Conservation (phyloP, 2,329 filamentous ascomycete genomes). For the Sclerotinia glacialis region DNA sequence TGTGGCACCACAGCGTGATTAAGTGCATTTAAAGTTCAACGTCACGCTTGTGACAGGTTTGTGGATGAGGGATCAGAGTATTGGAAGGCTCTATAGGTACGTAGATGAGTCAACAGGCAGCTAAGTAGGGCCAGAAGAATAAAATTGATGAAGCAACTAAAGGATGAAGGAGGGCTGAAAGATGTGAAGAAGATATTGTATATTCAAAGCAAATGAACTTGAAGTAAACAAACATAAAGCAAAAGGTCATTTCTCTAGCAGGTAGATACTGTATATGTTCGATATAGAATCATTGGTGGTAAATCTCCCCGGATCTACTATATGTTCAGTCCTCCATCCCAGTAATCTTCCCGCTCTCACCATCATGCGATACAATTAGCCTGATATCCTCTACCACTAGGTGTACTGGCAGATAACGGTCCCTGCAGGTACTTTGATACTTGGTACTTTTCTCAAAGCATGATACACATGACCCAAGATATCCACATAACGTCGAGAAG, state of each 20-base stretch:
- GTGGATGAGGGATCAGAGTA: neutral
- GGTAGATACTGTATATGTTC: neutral
- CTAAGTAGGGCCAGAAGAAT: neutral
- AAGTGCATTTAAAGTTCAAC: too few species aligned
- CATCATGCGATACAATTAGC: neutral
- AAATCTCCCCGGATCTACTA: neutral
- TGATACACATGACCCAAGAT: neutral
- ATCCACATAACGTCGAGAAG: neutral
- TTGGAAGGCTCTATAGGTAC: neutral
- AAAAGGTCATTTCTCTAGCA: neutral
- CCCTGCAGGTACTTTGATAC: neutral
- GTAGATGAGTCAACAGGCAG: too few species aligned
- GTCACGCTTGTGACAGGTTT: neutral
- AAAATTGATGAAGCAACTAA: neutral
- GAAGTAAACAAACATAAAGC: neutral
- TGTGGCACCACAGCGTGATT: neutral
- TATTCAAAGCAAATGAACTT: neutral
- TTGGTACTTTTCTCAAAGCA: neutral
- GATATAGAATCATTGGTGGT: neutral
- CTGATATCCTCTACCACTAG: neutral
- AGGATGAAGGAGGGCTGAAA: neutral
- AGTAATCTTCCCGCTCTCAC: neutral
- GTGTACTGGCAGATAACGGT: slow-evolving; percentile 5
- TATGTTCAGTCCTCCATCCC: neutral
- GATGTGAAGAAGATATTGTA: neutral